Conservation (phyloP, 1,284 basidiomycete genomes). For the Stygiomarasmius scandens region DNA sequence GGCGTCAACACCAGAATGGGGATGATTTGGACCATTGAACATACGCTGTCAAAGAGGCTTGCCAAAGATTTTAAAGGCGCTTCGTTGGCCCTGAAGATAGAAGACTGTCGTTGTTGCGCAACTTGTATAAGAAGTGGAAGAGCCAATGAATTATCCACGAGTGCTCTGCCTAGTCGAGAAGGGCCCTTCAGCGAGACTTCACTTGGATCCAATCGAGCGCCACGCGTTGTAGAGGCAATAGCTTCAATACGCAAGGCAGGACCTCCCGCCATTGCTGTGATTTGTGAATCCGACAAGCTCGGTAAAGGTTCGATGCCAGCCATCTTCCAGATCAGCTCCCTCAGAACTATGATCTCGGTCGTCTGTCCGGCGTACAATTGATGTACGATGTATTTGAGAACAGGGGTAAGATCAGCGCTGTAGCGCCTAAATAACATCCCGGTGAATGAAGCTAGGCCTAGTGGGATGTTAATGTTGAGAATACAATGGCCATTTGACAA, state of each 20-base stretch:
- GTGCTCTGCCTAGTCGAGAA: slow-evolving; percentile 66
- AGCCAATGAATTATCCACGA: slow-evolving; percentile 76
- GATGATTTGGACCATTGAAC: slow-evolving; percentile 30
- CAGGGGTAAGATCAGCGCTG: slow-evolving; percentile 79
- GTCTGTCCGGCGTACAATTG: slow-evolving; percentile 84
- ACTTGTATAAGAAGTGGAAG: slow-evolving; percentile 87
- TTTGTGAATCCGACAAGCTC: slow-evolving; percentile 86
- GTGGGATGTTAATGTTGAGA: slow-evolving; percentile 20
- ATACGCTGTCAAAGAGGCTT: slow-evolving; percentile 84
- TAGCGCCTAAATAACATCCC: slow-evolving; percentile 92
- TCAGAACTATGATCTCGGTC: slow-evolving; percentile 89
- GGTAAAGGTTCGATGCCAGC: slow-evolving; percentile 91
- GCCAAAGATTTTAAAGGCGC: slow-evolving; percentile 84
- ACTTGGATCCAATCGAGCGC: slow-evolving; percentile 66
- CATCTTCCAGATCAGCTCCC: slow-evolving; percentile 95
- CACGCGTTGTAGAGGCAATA: slow-evolving; percentile 71
- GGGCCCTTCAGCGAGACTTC: slow-evolving; percentile 64
- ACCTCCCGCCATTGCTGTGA: slow-evolving; percentile 89
- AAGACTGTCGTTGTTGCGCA: slow-evolving; percentile 84
- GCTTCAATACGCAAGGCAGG: slow-evolving; percentile 86
- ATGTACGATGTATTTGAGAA: slow-evolving; percentile 91
- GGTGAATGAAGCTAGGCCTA: slow-evolving; percentile 89
- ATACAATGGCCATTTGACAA: slow-evolving; percentile 4
- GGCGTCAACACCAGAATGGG: not conserved
- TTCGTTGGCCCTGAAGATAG: slow-evolving; percentile 71